These are phyloP conservation scores for Aciculosporium take DNA, from an alignment of 2,329 filamentous ascomycete genomes.

Conservation along the genomic window DNA sequence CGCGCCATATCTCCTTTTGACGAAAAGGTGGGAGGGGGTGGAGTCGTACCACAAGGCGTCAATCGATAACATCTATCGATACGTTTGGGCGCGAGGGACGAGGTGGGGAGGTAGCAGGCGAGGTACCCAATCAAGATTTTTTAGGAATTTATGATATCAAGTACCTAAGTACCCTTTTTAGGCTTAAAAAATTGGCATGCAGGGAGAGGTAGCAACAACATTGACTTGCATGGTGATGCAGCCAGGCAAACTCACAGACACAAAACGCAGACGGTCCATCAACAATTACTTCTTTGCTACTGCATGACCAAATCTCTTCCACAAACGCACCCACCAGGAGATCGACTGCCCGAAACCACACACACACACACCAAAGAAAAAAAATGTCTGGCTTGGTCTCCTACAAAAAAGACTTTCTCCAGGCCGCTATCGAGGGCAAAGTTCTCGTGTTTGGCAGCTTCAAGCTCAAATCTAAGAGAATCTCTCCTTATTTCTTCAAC, in stretches of 20 bases:
- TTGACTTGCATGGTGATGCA: too few species aligned
- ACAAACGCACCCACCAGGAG: not conserved
- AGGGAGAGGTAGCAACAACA: too few species aligned
- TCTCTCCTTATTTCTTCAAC: conserved; percentile 96
- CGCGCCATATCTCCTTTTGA: conserved; percentile 1
- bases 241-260: not conserved
- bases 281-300: not conserved
- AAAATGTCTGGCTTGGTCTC: conserved; percentile 28
- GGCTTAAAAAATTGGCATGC: too few species aligned
- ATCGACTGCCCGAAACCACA: not conserved
- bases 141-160: too few species aligned
- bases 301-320: not conserved
- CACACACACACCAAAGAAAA: not conserved
- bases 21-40: conserved; percentile 10
- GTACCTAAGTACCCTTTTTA: too few species aligned
- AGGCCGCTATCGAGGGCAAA: conserved; percentile 50
- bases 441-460: conserved; percentile 73
- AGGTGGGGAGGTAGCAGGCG: not conserved
- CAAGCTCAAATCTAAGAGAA: conserved; percentile 82
- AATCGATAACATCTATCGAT: conserved; percentile 18
- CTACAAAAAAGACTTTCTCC: conserved; percentile 62
- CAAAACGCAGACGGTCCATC: not conserved
- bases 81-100: too few species aligned
- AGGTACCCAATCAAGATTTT: too few species aligned
- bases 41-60: conserved; percentile 8